phyloP scores from a whole-genome alignment of 2,329 filamentous ascomycete species.

The Chaetothyriales sp. region DNA sequence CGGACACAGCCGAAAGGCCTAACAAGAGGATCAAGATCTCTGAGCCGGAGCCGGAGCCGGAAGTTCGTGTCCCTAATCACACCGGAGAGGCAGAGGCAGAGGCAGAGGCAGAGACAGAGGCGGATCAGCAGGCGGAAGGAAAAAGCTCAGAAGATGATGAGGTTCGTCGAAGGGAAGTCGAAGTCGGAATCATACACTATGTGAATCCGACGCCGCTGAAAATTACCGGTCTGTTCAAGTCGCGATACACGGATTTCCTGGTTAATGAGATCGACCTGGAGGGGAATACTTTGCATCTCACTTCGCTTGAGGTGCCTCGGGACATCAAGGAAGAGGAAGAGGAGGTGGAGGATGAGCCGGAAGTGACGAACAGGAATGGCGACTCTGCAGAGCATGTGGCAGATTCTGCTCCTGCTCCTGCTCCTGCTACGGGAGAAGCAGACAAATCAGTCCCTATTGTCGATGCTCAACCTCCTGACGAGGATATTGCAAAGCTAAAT shows the following conservation, averaged over 20 bases:
- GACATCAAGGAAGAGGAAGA: background rate
- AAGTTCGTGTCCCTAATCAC: no score
- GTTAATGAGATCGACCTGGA: slow-evolving; percentile 74
- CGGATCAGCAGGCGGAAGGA: no score
- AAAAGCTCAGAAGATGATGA: slow-evolving; percentile 20
- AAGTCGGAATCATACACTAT: slow-evolving; percentile 50
- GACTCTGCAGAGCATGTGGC: slow-evolving; percentile 1
- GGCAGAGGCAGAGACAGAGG: no score
- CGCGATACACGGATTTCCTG: slow-evolving; percentile 78
- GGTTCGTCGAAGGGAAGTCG: slow-evolving; percentile 26
- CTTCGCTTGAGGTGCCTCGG: slow-evolving; percentile 3
- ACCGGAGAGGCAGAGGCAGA: no score
- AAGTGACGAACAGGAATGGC: slow-evolving; percentile 4
- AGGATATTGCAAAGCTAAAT: slow-evolving; percentile 30
- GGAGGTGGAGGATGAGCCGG: background rate
- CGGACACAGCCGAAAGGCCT: background rate
- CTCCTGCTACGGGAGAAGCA: background rate
- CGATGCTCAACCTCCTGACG: slow-evolving; percentile 22
- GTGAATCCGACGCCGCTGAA: slow-evolving; percentile 42
- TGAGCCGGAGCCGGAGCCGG: no score
- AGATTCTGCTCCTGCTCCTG: background rate
- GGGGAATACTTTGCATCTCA: slow-evolving; percentile 61
- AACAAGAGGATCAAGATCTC: background rate
- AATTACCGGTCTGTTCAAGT: slow-evolving; percentile 52
- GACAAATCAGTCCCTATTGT: background rate